phyloP scores from a whole-genome alignment of 2,329 filamentous ascomycete genomes.

The Lachnellula arida region DNA sequence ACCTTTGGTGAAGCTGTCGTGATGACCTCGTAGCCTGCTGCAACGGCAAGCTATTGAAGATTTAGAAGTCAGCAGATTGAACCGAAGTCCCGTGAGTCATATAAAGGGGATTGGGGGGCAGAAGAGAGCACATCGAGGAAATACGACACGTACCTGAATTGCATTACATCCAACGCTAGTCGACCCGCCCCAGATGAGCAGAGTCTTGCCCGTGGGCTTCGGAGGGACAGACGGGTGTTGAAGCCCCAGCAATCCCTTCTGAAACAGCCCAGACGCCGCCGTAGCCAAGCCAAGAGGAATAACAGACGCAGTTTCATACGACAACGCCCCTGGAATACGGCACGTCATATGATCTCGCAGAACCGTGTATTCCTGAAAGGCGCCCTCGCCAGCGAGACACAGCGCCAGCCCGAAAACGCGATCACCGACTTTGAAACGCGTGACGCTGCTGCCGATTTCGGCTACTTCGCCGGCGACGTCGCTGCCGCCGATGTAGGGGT shows the following conservation, averaged over 20 bases:
- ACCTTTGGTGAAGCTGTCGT: constrained; percentile 32
- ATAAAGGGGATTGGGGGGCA: background rate
- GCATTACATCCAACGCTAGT: constrained; percentile 29
- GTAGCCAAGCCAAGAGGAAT: constrained; percentile 31
- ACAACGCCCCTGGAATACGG: constrained; percentile 23
- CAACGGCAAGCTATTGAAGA: constrained; percentile 31
- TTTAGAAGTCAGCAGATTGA: background rate
- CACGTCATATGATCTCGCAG: background rate
- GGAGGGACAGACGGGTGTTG: background rate
- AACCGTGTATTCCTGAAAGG: constrained; percentile 11
- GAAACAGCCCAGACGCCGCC: constrained; percentile 18
- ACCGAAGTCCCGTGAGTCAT: no score
- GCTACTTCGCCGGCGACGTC: constrained; percentile 14
- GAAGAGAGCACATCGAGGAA: background rate
- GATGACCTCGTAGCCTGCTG: constrained; percentile 38
- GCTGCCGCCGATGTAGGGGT: constrained; percentile 17
- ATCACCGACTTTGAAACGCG: constrained; percentile 12
- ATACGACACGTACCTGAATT: constrained; percentile 32
- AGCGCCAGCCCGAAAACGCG: constrained; percentile 29
- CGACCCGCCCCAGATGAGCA: constrained; percentile 19
- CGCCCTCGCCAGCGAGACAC: constrained; percentile 29
- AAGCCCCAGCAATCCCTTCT: constrained; percentile 9
- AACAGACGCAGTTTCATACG: constrained; percentile 28
- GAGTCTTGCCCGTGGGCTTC: constrained; percentile 14
- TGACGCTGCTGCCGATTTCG: constrained; percentile 10